Percentiles rank a stretch among this genome's conserved stretches.
Evolutionary conservation across 1,284 basidiomycete genomes (phyloP).

Genomic region (Thecaphora thlaspeos): DNA sequence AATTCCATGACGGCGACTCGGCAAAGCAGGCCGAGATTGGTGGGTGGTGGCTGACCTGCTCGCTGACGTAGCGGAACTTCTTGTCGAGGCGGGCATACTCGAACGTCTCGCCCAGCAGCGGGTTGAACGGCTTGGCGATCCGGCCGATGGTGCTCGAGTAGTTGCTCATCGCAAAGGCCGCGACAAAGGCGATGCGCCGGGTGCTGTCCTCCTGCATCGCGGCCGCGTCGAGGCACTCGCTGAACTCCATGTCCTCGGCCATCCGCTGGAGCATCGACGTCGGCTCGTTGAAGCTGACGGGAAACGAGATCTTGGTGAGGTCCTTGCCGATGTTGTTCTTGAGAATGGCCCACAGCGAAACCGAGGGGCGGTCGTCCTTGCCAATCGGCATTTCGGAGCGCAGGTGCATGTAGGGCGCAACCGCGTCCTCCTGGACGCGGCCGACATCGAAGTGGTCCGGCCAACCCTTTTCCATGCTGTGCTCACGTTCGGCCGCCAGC

Average conservation of each 20-base stretch:
- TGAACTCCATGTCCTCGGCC: slow-evolving; percentile 60
- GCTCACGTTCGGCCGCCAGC: slow-evolving; percentile 10
- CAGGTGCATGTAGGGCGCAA: slow-evolving; percentile 66
- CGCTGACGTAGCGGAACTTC: slow-evolving; percentile 83
- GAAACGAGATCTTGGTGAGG: slow-evolving; percentile 91
- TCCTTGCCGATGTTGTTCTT: slow-evolving; percentile 97
- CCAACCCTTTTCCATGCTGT: slow-evolving; percentile 6
- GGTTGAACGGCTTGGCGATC: slow-evolving; percentile 58
- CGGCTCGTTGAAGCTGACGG: slow-evolving; percentile 81
- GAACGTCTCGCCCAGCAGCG: slow-evolving; percentile 76
- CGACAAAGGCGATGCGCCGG: slow-evolving; percentile 85
- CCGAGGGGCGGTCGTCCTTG: slow-evolving; percentile 79
- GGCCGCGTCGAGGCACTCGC: slow-evolving; percentile 70
- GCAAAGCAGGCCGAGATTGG: slow-evolving; percentile 90
- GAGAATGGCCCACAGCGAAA: slow-evolving; percentile 91
- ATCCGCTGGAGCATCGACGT: slow-evolving; percentile 79
- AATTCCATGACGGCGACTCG: slow-evolving; percentile 83
- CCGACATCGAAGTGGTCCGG: slow-evolving; percentile 33
- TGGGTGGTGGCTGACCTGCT: slow-evolving; percentile 94
- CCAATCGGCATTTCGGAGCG: slow-evolving; percentile 70
- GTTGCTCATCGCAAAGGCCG: slow-evolving; percentile 96
- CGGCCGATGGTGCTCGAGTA: slow-evolving; percentile 83
- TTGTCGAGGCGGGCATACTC: slow-evolving; percentile 82
- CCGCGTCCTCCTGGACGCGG: slow-evolving; percentile 28
- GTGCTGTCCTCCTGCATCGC: slow-evolving; percentile 74